Evolutionary conservation across 2,329 filamentous ascomycete genomes (phyloP), one percentile per base, ranked within the genome.

Genomic region (Aspergillus quadricinctus): DNA sequence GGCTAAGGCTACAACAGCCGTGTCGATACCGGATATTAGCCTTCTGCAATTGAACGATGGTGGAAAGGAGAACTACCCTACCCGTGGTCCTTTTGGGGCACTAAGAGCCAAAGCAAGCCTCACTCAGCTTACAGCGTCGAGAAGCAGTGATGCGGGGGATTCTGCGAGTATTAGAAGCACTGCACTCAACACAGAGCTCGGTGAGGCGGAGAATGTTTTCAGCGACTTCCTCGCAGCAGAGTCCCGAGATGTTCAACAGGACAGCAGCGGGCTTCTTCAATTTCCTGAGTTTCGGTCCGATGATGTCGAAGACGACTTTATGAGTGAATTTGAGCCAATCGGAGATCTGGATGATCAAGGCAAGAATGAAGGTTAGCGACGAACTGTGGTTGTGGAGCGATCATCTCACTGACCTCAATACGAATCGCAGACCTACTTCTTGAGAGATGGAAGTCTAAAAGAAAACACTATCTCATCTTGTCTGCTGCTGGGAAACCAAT

Each of bases 401-500:
- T 69, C 50, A 67, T 21, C 3, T 43, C 31, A 10, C 29, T 31
- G 21, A 46, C 19, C 19, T 46, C 23, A 46, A 10, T 35, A 43
- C 10, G 3, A 28, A 23, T 49, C 23, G 10, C 56, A 73, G 71
- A 73, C 41, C 28, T 70, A 19, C 77, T 90, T 27, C 79, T 96
- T 43, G 77, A 79, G 17, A 80, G 86, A 61, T 99, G 92, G 92
- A 94, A 92, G 70, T 85, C 88, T 40, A 97, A 97, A 77, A 81
- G 92, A 60, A 99, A 99, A 75, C 94, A 99, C 75, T 99, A 96
- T 73, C 85, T 99, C 75, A 96, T 99, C 66, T 79, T 99, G 1
- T 97, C 94, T 2, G 93, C 92, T 14, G 93, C 95, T 9, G 94
- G 94, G 21, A 99, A 99, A 72, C 95, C 94, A 10, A 95, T 99